Evolutionary conservation across 345 rosid genomes (phyloP), one percentile per base, ranked within the genome.

Genomic region (Fremontodendron californicum): DNA sequence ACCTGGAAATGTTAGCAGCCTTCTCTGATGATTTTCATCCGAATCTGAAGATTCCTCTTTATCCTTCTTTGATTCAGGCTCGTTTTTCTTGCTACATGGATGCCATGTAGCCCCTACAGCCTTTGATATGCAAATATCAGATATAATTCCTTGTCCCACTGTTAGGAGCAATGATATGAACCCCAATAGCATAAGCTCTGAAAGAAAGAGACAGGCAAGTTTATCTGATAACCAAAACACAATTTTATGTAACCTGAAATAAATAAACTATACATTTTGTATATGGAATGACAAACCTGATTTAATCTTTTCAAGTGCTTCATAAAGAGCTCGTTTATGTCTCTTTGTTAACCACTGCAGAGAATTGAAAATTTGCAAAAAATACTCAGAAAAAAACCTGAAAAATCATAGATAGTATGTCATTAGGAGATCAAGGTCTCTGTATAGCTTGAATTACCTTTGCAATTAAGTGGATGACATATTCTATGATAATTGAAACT

Each of bases 261-360:
- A 9, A 6, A 61, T 9, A 61, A 0, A 61, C 7, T 15, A 31
- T 61, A 6, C 33, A 29, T 61, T 6, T 27, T 23, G 63, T 10
- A 58, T 10, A 67, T 11, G 75, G 29, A 13, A 76, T 12, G 5
- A 35, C 45, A 78, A 82, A 85, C 91, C 91, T 75, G 85, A 82
- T 91, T 91, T 93, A 81, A 93, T 85, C 80, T 93, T 93, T 74
- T 88, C 98, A 76, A 93, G 92, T 31, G 98, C 97, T 86, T 93
- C 98, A 63, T 63, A 83, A 37, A 92, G 85, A 82, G 94, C 92
- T 75, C 77, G 81, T 77, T 88, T 93, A 75, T 88, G 83, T 71
- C 80, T 87, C 77, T 78, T 91, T n/a, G 84, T 77, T 40, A 93
- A 85, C 91, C 89, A 90, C 98, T 93, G 82, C 72, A 55, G 63